Conservation (phyloP, 495 filamentous ascomycete species). For the Aspergillus cavernicola region DNA sequence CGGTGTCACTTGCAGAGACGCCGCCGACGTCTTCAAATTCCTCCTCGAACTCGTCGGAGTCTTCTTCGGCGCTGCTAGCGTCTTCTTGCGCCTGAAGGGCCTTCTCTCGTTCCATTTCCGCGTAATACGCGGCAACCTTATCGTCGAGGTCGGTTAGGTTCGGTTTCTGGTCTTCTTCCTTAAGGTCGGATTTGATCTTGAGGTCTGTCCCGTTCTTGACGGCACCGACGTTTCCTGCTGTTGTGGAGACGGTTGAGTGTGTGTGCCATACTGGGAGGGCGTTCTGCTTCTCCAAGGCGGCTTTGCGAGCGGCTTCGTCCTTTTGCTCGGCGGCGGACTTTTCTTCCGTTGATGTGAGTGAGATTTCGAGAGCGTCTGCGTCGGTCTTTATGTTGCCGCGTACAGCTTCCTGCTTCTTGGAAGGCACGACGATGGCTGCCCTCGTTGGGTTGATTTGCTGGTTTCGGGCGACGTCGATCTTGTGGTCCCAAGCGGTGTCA, state of each 20-base stretch:
- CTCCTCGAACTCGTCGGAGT: constrained; percentile 44
- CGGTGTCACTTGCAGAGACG: constrained; percentile 37
- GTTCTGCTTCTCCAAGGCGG: constrained; percentile 75
- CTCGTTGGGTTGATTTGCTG: constrained; percentile 52
- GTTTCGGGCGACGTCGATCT: constrained; percentile 47
- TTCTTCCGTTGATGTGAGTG: constrained; percentile 68
- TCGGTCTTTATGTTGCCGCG: constrained; percentile 65
- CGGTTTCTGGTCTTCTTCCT: constrained; percentile 54
- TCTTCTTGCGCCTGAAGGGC: constrained; percentile 46
- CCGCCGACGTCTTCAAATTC: constrained; percentile 49
- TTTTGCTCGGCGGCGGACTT: constrained; percentile 70
- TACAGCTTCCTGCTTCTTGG: constrained; percentile 60
- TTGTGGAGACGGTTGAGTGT: constrained; percentile 66
- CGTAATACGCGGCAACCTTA: constrained; percentile 51
- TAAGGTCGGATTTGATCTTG: constrained; percentile 40
- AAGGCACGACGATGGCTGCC: constrained; percentile 40
- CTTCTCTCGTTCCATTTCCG: constrained; percentile 48
- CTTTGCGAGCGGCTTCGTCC: constrained; percentile 68
- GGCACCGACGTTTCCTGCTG: constrained; percentile 16
- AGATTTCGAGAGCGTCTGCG: constrained; percentile 70
- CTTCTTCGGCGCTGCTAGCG: constrained; percentile 43
- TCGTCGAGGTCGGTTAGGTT: constrained; percentile 42
- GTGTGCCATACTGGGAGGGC: constrained; percentile 86
- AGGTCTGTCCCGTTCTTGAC: constrained; percentile 36
- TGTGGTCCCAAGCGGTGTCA: constrained; percentile 64